phyloP scores from a whole-genome alignment of 305 asterid species.

The Solanum chacoense region DNA sequence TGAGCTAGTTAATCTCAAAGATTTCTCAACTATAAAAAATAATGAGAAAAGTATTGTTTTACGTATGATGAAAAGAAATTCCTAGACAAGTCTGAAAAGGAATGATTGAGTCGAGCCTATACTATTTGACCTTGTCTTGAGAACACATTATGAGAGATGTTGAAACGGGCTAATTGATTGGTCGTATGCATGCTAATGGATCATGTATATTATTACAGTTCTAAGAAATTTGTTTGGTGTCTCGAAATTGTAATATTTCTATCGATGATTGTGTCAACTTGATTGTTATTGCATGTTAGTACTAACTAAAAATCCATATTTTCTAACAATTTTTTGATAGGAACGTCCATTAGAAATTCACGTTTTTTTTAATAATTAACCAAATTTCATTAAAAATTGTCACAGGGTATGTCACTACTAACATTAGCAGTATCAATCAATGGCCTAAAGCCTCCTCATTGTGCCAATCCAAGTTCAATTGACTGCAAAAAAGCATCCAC shows the following conservation, averaged over 20 bases:
- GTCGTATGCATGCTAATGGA: neutral
- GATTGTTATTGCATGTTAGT: neutral
- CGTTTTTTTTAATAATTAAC: neutral
- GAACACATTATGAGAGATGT: neutral
- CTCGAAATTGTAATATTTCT: neutral
- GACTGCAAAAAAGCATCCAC: slow-evolving; percentile 48
- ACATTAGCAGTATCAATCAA: slow-evolving; percentile 58
- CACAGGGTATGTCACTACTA: slow-evolving; percentile 66
- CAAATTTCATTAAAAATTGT: neutral
- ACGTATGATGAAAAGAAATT: neutral
- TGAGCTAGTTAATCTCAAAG: neutral
- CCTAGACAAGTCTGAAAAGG: neutral
- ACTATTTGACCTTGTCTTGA: neutral
- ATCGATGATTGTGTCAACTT: neutral
- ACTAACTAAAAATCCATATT: neutral
- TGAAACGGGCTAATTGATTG: neutral
- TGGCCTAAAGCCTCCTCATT: slow-evolving; percentile 51
- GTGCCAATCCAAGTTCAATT: slow-evolving; percentile 35
- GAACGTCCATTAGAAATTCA: neutral
- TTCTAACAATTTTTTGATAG: neutral
- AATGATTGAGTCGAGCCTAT: neutral
- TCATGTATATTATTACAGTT: neutral
- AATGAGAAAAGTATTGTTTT: fast-evolving
- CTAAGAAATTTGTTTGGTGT: neutral
- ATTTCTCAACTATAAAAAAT: neutral